Evolutionary conservation across 2,329 filamentous ascomycete genomes (phyloP).

Genomic region (Claviceps sp.): DNA sequence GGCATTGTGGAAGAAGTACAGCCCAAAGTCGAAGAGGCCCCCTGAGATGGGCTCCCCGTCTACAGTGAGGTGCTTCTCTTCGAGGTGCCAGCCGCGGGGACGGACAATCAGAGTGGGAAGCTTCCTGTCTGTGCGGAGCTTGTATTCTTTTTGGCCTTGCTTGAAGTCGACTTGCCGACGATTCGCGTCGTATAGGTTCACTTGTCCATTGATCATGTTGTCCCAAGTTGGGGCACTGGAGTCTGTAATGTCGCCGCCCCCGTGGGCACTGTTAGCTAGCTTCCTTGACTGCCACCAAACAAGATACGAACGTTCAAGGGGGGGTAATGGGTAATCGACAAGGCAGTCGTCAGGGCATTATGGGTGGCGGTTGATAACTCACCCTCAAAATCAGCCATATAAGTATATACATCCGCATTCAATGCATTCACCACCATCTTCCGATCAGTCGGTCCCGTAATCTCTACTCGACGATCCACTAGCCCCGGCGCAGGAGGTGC

Average conservation of each 20-base stretch:
- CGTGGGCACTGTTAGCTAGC: too few species aligned
- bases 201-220: slow-evolving; percentile 97
- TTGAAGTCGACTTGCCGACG: slow-evolving; percentile 93
- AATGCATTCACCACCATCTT: slow-evolving; percentile 99
- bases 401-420: slow-evolving; percentile 94
- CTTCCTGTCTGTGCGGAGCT: slow-evolving; percentile 79
- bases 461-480: slow-evolving; percentile 88
- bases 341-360: too few species aligned
- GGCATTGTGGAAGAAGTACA: slow-evolving; percentile 99
- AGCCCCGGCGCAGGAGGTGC: slow-evolving; percentile 84
- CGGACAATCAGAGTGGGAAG: slow-evolving; percentile 86
- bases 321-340: too few species aligned
- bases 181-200: slow-evolving; percentile 94
- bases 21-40: slow-evolving; percentile 88
- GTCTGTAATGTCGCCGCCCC: slow-evolving; percentile 37
- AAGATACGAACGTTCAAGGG: too few species aligned
- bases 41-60: slow-evolving; percentile 92
- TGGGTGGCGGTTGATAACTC: slow-evolving; percentile 17
- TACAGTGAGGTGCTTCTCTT: slow-evolving; percentile 95
- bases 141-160: slow-evolving; percentile 90
- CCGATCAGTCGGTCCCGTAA: slow-evolving; percentile 89
- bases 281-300: too few species aligned
- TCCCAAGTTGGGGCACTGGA: slow-evolving; percentile 95
- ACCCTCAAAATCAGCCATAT: slow-evolving; percentile 99
- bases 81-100: slow-evolving; percentile 92